A percentile compares a stretch with the other conserved stretches of the same genome.
These are phyloP conservation scores for Dendrobium huoshanense DNA, from an alignment of 106 monocot genomes.

Conservation along the genomic window DNA sequence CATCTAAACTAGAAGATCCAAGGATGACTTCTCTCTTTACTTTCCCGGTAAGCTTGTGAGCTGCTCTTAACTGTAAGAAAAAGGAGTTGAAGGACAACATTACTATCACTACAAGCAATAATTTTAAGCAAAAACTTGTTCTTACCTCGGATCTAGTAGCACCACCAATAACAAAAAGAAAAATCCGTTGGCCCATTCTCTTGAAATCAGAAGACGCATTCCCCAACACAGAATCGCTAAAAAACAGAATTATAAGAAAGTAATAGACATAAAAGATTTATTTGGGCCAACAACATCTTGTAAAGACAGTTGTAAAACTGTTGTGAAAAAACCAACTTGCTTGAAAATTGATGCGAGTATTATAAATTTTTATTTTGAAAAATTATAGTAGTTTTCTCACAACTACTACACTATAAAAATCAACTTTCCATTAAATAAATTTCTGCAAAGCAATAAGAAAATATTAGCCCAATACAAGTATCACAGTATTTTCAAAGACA, in stretches of 20 bases:
- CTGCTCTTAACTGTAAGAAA: slow-evolving; percentile 17
- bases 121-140: neutral
- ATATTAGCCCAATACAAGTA: no score
- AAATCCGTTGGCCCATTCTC: slow-evolving; percentile 69
- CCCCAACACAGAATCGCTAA: slow-evolving; percentile 60
- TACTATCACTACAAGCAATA: neutral
- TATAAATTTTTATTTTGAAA: no score
- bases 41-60: slow-evolving; percentile 40
- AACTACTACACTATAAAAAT: no score
- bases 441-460: no score
- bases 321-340: no score
- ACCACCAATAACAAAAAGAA: slow-evolving; percentile 68
- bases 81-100: neutral
- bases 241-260: slow-evolving; percentile 12
- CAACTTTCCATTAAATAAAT: no score
- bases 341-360: no score
- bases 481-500: no score
- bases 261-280: neutral
- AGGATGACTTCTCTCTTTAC: slow-evolving; percentile 42
- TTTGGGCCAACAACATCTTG: no score
- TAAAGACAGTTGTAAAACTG: no score
- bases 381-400: no score
- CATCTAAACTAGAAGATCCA: slow-evolving; percentile 42
- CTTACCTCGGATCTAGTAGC: slow-evolving; percentile 48
- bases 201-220: slow-evolving; percentile 58